phyloP scores from a whole-genome alignment of 257 asterid species.

The Paulownia fortunei region DNA sequence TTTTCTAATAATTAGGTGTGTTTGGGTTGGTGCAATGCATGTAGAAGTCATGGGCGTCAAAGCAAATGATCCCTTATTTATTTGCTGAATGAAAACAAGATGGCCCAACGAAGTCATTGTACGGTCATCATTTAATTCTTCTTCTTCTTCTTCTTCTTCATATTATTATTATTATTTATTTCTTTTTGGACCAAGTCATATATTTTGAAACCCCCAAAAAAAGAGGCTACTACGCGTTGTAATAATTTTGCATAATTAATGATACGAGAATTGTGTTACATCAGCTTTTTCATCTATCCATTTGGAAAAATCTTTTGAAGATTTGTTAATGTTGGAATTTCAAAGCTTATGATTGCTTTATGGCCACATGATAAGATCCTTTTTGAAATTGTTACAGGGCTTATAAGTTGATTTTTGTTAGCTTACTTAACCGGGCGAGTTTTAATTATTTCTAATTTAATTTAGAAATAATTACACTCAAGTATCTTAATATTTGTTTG shows the following conservation, averaged over 20 bases:
- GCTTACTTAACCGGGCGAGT: no score
- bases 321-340: not conserved
- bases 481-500: no score
- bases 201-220: not conserved
- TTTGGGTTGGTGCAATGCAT: no score
- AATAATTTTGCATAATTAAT: not conserved
- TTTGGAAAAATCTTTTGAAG: not conserved
- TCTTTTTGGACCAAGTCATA: conserved; percentile 18
- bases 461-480: no score
- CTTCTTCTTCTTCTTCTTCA: no score
- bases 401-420: no score
- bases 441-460: no score
- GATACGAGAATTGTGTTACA: not conserved
- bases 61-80: no score
- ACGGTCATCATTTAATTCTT: not conserved
- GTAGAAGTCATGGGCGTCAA: not conserved
- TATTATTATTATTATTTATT: not conserved
- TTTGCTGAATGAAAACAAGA: no score
- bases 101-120: not conserved
- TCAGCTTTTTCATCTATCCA: not conserved
- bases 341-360: not conserved
- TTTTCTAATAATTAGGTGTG: no score
- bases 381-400: no score
- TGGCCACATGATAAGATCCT: not conserved
- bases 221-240: conserved; percentile 4